Percentiles rank a stretch among this genome's conserved stretches.
Evolutionary conservation across 1,139 yeast species (phyloP).

Genomic region (Saccharomyces pastorianus): DNA sequence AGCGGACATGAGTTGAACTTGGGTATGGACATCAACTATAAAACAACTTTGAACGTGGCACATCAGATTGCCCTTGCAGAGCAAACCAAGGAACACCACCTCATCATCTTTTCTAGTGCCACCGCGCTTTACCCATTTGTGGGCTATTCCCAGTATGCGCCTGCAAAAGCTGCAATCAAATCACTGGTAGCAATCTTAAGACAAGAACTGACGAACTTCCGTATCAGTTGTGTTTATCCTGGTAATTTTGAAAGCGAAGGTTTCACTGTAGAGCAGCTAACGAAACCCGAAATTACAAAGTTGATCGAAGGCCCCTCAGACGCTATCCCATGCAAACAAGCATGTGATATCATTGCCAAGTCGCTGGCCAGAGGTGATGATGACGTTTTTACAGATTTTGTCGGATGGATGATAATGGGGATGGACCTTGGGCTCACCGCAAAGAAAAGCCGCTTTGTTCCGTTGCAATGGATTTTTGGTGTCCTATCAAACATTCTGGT

Average conservation of each 20-base stretch:
- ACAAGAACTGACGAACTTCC: slow-evolving; percentile 70
- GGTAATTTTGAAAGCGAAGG: slow-evolving; percentile 93
- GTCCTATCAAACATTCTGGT: slow-evolving; percentile 36
- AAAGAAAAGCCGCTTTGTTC: slow-evolving; percentile 54
- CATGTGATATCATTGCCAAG: slow-evolving; percentile 54
- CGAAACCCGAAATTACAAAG: slow-evolving; percentile 80
- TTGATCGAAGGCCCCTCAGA: slow-evolving; percentile 76
- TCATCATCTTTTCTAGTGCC: slow-evolving; percentile 73
- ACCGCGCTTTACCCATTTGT: slow-evolving; percentile 80
- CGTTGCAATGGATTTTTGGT: slow-evolving; percentile 39
- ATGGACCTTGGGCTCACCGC: slow-evolving; percentile 52
- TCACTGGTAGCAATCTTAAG: slow-evolving; percentile 68
- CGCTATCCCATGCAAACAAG: slow-evolving; percentile 59
- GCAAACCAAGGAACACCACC: slow-evolving; percentile 33
- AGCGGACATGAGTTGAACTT: slow-evolving; percentile 47
- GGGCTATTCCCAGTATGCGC: slow-evolving; percentile 88
- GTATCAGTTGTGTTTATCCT: slow-evolving; percentile 63
- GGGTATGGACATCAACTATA: slow-evolving; percentile 65
- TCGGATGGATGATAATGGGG: slow-evolving; percentile 76
- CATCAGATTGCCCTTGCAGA: slow-evolving; percentile 43
- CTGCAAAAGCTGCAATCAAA: slow-evolving; percentile 75
- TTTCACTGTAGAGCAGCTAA: slow-evolving; percentile 64
- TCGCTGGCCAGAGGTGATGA: slow-evolving; percentile 60
- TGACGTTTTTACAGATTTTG: slow-evolving; percentile 69
- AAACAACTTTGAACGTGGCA: slow-evolving; percentile 60